Base-by-base conservation (phyloP, 192 early-diverging fungal species). In the Allomyces javanicus region DNA sequence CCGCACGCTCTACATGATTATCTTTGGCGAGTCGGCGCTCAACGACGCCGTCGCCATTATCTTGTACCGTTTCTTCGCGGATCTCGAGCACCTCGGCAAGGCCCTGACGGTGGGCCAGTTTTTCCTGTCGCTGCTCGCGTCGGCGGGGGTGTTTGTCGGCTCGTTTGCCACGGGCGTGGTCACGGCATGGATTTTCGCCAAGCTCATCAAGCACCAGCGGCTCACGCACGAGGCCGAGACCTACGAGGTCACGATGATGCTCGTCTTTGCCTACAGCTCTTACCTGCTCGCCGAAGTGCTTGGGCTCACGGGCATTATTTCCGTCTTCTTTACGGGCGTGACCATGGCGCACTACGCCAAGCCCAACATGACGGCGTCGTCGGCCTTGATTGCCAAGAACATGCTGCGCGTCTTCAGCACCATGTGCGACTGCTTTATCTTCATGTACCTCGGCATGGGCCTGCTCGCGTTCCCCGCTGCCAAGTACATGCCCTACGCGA, bases 31-130 rank as follows among this genome's bases (percentile, higher is more conserved):
- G 72, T 75, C 73, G 33, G 82, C 82, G 1, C 73, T 83, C 43
- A 83, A 83, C 68, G 82, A 83, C 65, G 82, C 82, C 40, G 82
- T 83, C 23, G 69, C 78, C 9, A 81, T 83, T 67, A 83, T 83
- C 64, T 73, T 83, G n/a, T 83, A 77, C 74, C 70, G 78, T 11
- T 83, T 83, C 71, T 83, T 83, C 66, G 75, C 78, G 14, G 68
- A 64, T 19, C 67, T 83, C 27, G 81, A 79, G 14, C 77, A 82
- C 69, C 75, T 75, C 0, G 67, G 76, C 21, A 76, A 74, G 75
- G 67, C 72, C 24, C 72, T 83, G 9, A 72, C 72, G 6, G 65
- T 71, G 7, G 71, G 72, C 6, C 74, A 77, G 64, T 79, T 83
- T 69, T 66, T 83, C 61, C 45, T 77, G 33, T 68, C 72, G 14